Conservation (phyloP, 768 basidiomycete genomes). For the Boletus subcaerulescens region DNA sequence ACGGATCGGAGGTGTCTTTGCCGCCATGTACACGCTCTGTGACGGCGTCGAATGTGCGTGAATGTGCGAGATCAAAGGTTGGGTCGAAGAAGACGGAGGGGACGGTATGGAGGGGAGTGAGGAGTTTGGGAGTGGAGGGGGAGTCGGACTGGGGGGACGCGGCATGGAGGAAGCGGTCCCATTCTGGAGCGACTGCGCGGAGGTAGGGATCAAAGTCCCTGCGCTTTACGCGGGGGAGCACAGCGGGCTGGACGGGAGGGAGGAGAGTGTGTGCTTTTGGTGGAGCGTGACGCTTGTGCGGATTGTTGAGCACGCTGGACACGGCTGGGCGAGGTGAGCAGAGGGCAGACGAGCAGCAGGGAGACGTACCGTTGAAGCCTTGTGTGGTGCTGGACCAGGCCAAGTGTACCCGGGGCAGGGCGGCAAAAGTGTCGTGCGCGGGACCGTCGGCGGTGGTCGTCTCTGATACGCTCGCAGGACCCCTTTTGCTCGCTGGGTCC, state of each 20-base stretch:
- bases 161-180: slow-evolving; percentile 65
- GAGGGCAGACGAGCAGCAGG: not conserved
- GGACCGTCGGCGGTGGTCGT: slow-evolving; percentile 70
- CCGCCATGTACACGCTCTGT: slow-evolving; percentile 52
- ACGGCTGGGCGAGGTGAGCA: slow-evolving; percentile 58
- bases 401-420: slow-evolving; percentile 38
- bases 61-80: slow-evolving; percentile 78
- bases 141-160: slow-evolving; percentile 30
- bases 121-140: slow-evolving; percentile 30
- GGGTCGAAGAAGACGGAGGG: slow-evolving; percentile 79
- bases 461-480: slow-evolving; percentile 73
- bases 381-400: slow-evolving; percentile 78
- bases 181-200: slow-evolving; percentile 66
- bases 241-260: slow-evolving; percentile 66
- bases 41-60: slow-evolving; percentile 72
- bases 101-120: slow-evolving; percentile 73
- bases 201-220: slow-evolving; percentile 88
- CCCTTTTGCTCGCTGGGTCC: slow-evolving; percentile 58
- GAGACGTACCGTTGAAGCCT: slow-evolving; percentile 79
- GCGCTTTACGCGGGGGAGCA: slow-evolving; percentile 74
- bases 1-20: slow-evolving; percentile 48
- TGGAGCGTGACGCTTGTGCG: slow-evolving; percentile 78
- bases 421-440: slow-evolving; percentile 51
- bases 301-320: slow-evolving; percentile 90
- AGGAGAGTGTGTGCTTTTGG: slow-evolving; percentile 84